phyloP scores from a whole-genome alignment of 148 eudicot species.

The Simmondsia chinensis region DNA sequence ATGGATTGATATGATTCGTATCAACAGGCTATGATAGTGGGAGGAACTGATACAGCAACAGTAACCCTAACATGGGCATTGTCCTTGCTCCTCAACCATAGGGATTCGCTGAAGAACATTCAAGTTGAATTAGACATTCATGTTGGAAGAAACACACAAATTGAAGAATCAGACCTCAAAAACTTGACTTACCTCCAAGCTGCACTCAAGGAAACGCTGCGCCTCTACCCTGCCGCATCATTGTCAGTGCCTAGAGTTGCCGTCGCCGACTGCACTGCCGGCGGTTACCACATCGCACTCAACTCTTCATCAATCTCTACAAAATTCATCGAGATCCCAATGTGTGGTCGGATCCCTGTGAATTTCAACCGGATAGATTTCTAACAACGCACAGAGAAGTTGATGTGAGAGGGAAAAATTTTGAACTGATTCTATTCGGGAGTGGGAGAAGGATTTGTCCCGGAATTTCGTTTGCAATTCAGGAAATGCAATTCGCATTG shows the following conservation, averaged over 20 bases:
- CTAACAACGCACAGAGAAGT: conserved; percentile 3
- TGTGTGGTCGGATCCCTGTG: not conserved
- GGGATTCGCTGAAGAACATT: conserved; percentile 3
- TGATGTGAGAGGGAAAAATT: too few species aligned
- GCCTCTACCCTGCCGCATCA: conserved; percentile 14
- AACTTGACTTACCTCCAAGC: conserved; percentile 19
- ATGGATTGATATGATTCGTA: too few species aligned
- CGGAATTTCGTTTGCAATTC: too few species aligned
- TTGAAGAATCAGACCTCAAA: conserved; percentile 9
- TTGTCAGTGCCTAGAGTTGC: not conserved
- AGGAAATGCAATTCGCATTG: not conserved
- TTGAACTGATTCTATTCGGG: too few species aligned
- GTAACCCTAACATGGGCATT: conserved; percentile 17
- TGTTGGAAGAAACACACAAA: conserved; percentile 13
- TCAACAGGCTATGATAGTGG: conserved; percentile 10
- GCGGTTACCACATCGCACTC: not conserved
- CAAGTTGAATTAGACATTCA: conserved; percentile 15
- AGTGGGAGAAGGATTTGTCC: too few species aligned
- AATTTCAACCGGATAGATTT: conserved; percentile 9
- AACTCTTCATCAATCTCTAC: too few species aligned
- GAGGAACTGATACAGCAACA: conserved; percentile 13
- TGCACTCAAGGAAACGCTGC: conserved; percentile 14
- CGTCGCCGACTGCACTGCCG: not conserved
- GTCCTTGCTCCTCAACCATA: conserved; percentile 13
- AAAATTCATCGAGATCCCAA: too few species aligned